Percentiles rank a stretch among this genome's conserved stretches.
Evolutionary conservation across 148 eudicot genomes (phyloP).

Genomic region (Heliosperma pusillum): DNA sequence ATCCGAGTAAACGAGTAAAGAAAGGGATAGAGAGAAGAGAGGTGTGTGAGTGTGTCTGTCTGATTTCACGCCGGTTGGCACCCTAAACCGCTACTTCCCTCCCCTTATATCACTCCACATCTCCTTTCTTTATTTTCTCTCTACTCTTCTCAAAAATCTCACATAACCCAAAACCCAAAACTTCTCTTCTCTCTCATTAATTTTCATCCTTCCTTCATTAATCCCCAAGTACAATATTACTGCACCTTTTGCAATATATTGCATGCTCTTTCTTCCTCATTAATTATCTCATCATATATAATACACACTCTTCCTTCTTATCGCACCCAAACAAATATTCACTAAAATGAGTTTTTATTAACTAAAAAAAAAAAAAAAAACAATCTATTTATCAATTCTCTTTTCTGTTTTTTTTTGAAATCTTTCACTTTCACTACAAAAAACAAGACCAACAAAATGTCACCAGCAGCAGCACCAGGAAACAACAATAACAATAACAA

Average conservation of each 20-base stretch:
- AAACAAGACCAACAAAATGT: slow-evolving; percentile 28
- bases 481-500: background rate
- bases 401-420: too few species aligned
- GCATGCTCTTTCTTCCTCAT: slow-evolving; percentile 10
- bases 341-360: background rate
- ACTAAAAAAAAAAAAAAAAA: too few species aligned
- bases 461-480: slow-evolving; percentile 41
- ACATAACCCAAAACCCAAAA: background rate
- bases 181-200: background rate
- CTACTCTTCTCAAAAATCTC: background rate
- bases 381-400: too few species aligned
- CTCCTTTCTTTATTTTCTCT: slow-evolving; percentile 10
- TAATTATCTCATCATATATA: background rate
- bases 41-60: slow-evolving; percentile 38
- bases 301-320: background rate
- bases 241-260: too few species aligned
- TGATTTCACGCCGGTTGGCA: slow-evolving; percentile 70
- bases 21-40: background rate
- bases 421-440: too few species aligned
- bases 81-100: slow-evolving; percentile 40
- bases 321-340: too few species aligned
- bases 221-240: too few species aligned
- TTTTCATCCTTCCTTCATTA: background rate
- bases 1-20: background rate
- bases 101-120: slow-evolving; percentile 57